These are phyloP conservation scores for Fusarium foetens DNA, from an alignment of 2,329 filamentous ascomycete species.

Conservation along the genomic window DNA sequence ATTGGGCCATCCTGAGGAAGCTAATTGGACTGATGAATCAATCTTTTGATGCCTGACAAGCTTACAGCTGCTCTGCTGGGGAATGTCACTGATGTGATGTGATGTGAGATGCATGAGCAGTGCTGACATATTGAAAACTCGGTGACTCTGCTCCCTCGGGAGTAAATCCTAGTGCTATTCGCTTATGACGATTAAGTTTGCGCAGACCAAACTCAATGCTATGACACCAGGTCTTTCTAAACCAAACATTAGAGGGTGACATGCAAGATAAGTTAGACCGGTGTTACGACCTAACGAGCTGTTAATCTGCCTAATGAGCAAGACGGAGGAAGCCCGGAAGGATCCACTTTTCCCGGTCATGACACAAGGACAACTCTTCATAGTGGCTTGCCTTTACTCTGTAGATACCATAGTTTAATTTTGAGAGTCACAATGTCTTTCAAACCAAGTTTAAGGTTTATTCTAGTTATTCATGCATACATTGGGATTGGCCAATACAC, in stretches of 20 bases:
- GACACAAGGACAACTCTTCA: background rate
- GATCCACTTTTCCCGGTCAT: constrained; percentile 1
- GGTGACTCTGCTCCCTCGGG: background rate
- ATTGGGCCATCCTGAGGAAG: background rate
- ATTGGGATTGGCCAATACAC: background rate
- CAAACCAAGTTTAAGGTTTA: background rate
- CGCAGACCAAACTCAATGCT: too few species aligned
- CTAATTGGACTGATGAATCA: background rate
- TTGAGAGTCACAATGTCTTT: background rate
- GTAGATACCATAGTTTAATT: background rate
- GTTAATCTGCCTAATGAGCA: background rate
- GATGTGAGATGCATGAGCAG: background rate
- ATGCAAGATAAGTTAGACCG: background rate
- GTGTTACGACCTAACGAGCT: background rate
- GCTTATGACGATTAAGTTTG: background rate
- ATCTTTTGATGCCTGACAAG: background rate
- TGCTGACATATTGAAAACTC: background rate
- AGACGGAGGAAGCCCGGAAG: background rate
- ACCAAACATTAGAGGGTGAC: too few species aligned
- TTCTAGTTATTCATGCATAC: background rate
- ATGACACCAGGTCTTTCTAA: background rate
- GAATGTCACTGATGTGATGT: background rate
- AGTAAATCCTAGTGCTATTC: background rate
- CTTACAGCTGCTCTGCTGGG: background rate
- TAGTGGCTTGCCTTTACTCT: background rate